Base-by-base conservation (phyloP, 1,284 basidiomycete genomes). In the Ustilago lituana region DNA sequence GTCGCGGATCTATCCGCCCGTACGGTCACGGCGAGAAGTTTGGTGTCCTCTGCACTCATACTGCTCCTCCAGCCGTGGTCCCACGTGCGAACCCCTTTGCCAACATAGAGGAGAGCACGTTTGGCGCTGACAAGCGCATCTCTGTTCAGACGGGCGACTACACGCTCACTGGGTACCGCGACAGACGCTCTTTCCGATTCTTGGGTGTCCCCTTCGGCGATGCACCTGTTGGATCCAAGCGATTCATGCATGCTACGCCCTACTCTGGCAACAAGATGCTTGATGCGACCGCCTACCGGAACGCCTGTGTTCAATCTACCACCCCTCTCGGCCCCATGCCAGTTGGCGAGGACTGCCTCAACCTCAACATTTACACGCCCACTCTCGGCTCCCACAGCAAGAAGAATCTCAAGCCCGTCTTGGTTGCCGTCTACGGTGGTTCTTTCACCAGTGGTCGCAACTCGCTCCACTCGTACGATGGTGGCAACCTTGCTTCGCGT, bases 311-410 rank as follows among this genome's bases (percentile, higher is more conserved):
- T 5, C 67, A 70, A 36, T n/a, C 56, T 12, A 44, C 44, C 14
- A 44, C 22, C 1, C 54, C 45, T 6, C 19, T 44, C 1, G 65
- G 56, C 2, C 61, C 55, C 27, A 39, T 37, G 60, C 65, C 65
- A 1, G 9, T 68, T 5, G 58, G 67, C 5, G 80, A 85, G 41
- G 79, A 78, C 86, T 88, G 88, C 74, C 80, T 89, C 33, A 86
- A 84, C 1, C 73, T 89, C 66, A 89, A 89, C 72, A 85, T 89
- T 5, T 82, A 86, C 49, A 85, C 84, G 27, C 86, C 88, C 4
- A 76, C 75, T 73, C 73, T 83, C 36, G 54, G 57, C 9, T 20
- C 49, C 3, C 48, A 31, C 26, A 36, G 40, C 51, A 47, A 37
- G 19, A 53, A 49, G n/a, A 19, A 12, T 17, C 81, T 85, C 23